Evolutionary conservation across 2,329 filamentous ascomycete genomes (phyloP), one percentile per base, ranked within the genome.

Genomic region (Fusarium lateritium): DNA sequence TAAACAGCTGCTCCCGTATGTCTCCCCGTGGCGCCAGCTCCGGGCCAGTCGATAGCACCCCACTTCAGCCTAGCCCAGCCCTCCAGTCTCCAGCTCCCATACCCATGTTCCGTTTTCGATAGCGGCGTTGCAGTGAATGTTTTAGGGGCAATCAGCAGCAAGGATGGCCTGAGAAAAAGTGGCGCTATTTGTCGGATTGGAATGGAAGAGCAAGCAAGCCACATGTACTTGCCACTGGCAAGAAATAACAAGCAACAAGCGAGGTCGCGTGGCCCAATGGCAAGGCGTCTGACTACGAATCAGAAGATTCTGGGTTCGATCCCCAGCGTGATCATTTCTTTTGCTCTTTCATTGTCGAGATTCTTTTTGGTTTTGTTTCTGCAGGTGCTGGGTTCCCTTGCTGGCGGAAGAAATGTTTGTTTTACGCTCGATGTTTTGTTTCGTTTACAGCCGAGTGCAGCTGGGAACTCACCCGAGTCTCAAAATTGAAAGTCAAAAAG

Each of bases 281-380:
- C 69, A 72, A 72, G 69, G 71, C 71, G 69, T 73, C 71, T 73
- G 71, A 71, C 71, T 73, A 73, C 71, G 71, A 73, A 73, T 73
- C 71, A 73, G 71, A 70, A 73, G 71, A 73, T 73, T 70, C 61
- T 70, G 69, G 71, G 71, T 73, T 73, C 71, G 71, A 73, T 64
- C 71, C 71, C 71, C 66, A 72, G 60, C 69, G 62, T 70, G 71
- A 62, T 67, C 62, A 67, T 3, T 7, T 8, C 14, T 22, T 66
- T 62, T 66, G 24, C 13, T 2, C 8, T 19, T n/a, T 3, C 17
- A n/a, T 11, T 1, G 2, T 13, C 33, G 38, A 6, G 2, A 24
- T 3, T 22, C n/a, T 19, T 3, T 26, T 6, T 22, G 14, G 15
- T 5, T 19, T 14, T n/a, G 17, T 22, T 34, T 22, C 33, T 28